Conservation (phyloP, 2,329 filamentous ascomycete genomes). For the Pseudocercospora pini-densiflorae region DNA sequence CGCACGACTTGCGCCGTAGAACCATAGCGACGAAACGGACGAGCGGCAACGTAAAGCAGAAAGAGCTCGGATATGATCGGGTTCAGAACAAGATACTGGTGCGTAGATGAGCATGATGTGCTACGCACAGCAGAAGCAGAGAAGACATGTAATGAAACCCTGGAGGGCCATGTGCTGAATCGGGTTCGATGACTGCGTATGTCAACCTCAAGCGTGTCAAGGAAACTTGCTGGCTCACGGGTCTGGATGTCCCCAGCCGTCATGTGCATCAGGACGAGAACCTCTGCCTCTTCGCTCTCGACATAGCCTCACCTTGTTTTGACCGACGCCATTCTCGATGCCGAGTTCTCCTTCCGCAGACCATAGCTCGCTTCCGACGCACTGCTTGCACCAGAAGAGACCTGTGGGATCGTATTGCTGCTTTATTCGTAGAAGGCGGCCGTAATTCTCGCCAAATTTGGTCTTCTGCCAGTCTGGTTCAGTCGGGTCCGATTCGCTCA, state of each 20-base stretch:
- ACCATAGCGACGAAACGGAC: background rate
- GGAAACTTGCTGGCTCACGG: background rate
- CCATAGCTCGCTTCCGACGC: conserved; percentile 27
- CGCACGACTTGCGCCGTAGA: background rate
- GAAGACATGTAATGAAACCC: too few relatives aligned
- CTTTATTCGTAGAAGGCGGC: conserved; percentile 38
- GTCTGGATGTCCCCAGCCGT: background rate
- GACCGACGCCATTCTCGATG: conserved; percentile 26
- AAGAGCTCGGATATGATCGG: background rate
- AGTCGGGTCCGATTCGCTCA: conserved; percentile 51
- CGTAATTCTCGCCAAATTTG: conserved; percentile 45
- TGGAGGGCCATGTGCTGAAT: too few relatives aligned
- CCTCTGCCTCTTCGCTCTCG: background rate
- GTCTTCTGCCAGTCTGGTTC: conserved; percentile 43
- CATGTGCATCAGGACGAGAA: background rate
- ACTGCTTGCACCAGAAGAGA: conserved; percentile 34
- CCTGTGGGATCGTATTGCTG: conserved; percentile 40
- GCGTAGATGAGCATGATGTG: background rate
- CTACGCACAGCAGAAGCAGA: background rate
- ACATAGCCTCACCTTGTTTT: conserved; percentile 22
- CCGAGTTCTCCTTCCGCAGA: conserved; percentile 7
- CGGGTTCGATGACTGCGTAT: too few relatives aligned
- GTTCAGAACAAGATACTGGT: background rate
- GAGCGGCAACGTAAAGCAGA: background rate
- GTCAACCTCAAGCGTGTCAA: background rate